Conservation (phyloP, 768 basidiomycete species). For the Auricularia cornea region DNA sequence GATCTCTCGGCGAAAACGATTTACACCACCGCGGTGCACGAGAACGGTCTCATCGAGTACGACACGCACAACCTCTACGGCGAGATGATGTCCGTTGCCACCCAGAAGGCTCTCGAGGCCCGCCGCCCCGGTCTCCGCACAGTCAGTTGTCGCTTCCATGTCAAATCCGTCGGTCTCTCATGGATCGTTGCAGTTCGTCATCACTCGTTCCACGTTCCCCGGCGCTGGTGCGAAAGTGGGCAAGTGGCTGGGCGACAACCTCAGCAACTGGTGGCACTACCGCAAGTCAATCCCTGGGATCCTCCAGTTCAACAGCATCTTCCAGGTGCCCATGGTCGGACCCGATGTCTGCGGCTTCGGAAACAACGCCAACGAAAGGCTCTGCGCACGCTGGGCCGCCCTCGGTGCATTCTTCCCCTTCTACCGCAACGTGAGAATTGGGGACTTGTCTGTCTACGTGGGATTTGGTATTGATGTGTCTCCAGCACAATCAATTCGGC, state of each 20-base stretch:
- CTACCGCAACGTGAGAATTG: slow-evolving; percentile 44
- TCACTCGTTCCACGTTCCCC: slow-evolving; percentile 67
- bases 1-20: slow-evolving; percentile 47
- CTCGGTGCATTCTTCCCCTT: slow-evolving; percentile 73
- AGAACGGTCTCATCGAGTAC: slow-evolving; percentile 44
- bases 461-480: background rate
- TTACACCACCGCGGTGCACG: slow-evolving; percentile 37
- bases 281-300: slow-evolving; percentile 54
- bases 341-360: slow-evolving; percentile 66
- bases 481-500: background rate
- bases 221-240: slow-evolving; percentile 58
- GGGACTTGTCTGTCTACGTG: no score
- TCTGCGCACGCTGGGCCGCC: slow-evolving; percentile 72
- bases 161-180: background rate
- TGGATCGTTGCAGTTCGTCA: slow-evolving; percentile 35
- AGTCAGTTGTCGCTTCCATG: no score
- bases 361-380: slow-evolving; percentile 54
- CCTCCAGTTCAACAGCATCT: slow-evolving; percentile 55
- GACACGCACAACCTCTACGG: slow-evolving; percentile 50
- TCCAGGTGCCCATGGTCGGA: slow-evolving; percentile 69
- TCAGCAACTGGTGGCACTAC: slow-evolving; percentile 43
- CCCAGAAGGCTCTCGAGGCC: slow-evolving; percentile 51
- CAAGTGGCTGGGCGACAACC: slow-evolving; percentile 67
- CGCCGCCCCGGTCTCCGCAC: slow-evolving; percentile 54
- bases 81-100: slow-evolving; percentile 60